Percentiles rank a stretch among this genome's conserved stretches.
These are phyloP conservation scores for Phytophthora meadii DNA, from an alignment of 352 stramenopile genomes.

Conservation along the genomic window DNA sequence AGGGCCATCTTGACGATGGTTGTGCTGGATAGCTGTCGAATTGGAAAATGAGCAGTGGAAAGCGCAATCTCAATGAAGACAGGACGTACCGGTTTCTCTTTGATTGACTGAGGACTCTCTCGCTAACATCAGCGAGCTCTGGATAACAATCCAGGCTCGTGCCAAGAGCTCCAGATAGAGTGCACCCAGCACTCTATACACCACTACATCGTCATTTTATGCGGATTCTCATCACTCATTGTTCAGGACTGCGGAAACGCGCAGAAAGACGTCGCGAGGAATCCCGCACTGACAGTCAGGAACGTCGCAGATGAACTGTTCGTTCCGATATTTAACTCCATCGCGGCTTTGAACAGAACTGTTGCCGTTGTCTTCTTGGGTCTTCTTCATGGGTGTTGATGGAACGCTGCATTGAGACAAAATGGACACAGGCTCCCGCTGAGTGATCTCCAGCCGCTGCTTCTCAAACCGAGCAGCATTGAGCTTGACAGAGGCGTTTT, in stretches of 20 bases:
- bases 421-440: background rate
- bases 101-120: too few relatives aligned
- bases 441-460: constrained; percentile 4
- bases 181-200: too few relatives aligned
- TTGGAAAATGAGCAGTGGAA: too few relatives aligned
- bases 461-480: constrained; percentile 38
- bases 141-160: too few relatives aligned
- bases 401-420: constrained; percentile 14
- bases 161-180: too few relatives aligned
- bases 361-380: constrained; percentile 4
- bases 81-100: too few relatives aligned
- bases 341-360: constrained; percentile 3
- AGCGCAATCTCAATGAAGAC: too few relatives aligned
- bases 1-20: too few relatives aligned
- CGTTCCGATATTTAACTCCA: constrained; percentile 1
- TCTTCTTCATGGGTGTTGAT: constrained; percentile 22
- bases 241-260: constrained; percentile 55
- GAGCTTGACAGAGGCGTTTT: constrained; percentile 57
- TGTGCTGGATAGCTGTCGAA: too few relatives aligned
- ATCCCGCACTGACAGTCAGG: constrained; percentile 62
- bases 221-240: constrained; percentile 38
- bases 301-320: constrained; percentile 58
- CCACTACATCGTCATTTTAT: too few relatives aligned
- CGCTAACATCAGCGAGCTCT: too few relatives aligned
- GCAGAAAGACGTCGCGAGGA: constrained; percentile 65